Evolutionary conservation across 2,329 filamentous ascomycete genomes (phyloP), one percentile per base, ranked within the genome.

Genomic region (Cordyceps cicadae): DNA sequence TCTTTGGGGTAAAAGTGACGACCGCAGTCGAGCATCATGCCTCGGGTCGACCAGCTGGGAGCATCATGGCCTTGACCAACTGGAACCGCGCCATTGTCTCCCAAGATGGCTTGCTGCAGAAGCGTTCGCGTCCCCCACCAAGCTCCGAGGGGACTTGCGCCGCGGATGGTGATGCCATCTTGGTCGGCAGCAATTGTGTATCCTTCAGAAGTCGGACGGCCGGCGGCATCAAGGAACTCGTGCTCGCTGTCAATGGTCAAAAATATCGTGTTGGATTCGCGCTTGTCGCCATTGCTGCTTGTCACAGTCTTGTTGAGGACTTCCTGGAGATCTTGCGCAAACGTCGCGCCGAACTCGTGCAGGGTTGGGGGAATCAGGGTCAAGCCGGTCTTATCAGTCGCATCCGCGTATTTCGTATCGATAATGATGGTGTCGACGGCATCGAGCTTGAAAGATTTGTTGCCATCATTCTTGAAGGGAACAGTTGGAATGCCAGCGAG

Each of bases 101-200:
- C 64, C 21, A 82, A 67, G 26, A 78, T 62, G 4, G 77, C 74
- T 64, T 77, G 79, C 29, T 85, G 82, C 6, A 85, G 66, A 11
- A 85, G 63, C 1, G 81, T 79, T 37, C 81, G 73, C 0, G 81
- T 83, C 49, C 77, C 82, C 82, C 82, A 84, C 78, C 79, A 84
- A 52, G 75, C 77, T 11, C 82, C 82, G 3, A 82, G 71, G 0
- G 81, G 75, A 54, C 80, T 81, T 7, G 80, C 79, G 2, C 81
- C 82, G 6, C 70, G 71, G 64, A 85, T 78, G 5, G 68, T 72
- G 9, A 83, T 69, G 3, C 75, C 74, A 15, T 71, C 64, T 12
- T 67, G 60, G 11, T 70, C 72, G 7, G 81, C 70, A 14, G 73
- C 70, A 9, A 83, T 68, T 3, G 70, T 70, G 67, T 83, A 81